Evolutionary conservation across 148 eudicot species (phyloP).

Genomic region (Persicaria tinctoria): DNA sequence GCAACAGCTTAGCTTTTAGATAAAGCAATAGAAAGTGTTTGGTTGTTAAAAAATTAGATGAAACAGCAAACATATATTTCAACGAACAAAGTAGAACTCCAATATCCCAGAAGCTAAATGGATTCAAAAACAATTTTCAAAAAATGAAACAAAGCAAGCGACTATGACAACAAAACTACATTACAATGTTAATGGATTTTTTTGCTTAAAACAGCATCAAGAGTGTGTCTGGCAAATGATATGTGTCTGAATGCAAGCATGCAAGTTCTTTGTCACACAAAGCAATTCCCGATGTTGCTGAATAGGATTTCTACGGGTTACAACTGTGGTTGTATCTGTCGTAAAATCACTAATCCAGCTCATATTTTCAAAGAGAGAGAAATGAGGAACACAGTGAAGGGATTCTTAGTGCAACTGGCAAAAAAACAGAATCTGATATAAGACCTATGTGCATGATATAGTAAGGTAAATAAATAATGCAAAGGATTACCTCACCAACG

Average conservation of each 20-base stretch:
- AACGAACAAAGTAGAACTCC: not conserved
- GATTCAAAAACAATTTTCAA: not conserved
- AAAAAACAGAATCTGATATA: not conserved
- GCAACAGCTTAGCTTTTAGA: not conserved
- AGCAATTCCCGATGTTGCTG: not conserved
- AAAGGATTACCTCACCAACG: constrained; percentile 62
- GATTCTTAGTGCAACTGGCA: not conserved
- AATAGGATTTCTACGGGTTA: not conserved
- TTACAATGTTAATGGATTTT: too few relatives aligned
- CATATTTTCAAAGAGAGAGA: not conserved
- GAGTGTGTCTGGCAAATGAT: too few relatives aligned
- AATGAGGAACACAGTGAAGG: not conserved
- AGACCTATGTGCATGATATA: not conserved
- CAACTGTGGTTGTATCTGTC: too few relatives aligned
- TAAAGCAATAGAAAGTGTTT: not conserved
- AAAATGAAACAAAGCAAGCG: not conserved
- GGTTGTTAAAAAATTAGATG: not conserved
- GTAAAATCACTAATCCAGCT: not conserved
- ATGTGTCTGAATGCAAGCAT: too few relatives aligned
- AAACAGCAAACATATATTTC: not conserved
- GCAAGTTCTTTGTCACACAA: too few relatives aligned
- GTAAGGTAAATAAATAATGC: not conserved
- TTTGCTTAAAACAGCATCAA: too few relatives aligned
- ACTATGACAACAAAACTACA: too few relatives aligned
- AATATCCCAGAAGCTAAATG: not conserved